Base-by-base conservation (phyloP, 176 grass and related monocot genomes). In the Musa itinerans region DNA sequence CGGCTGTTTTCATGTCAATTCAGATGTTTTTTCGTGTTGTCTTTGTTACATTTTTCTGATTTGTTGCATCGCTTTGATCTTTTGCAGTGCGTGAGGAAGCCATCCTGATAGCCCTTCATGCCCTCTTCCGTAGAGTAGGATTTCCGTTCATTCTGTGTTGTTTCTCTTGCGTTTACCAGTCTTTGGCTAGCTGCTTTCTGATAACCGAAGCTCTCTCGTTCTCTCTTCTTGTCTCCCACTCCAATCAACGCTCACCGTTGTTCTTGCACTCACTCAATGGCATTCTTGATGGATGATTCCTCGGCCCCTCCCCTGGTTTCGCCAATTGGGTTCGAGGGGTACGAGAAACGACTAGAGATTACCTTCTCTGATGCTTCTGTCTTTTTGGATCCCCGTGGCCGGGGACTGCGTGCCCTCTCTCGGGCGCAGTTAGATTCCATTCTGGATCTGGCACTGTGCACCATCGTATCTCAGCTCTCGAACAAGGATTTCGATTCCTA, bases 251-350 rank as follows among this genome's bases (percentile, higher is more conserved):
- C 34, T 17, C 2, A 54, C 48, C 55, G 50, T 43, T 43, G 34
- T 43, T 43, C 34, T 19, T 19, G 57, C 13, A 8, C 3, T 9
- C 15, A 21, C 7, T n/a, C 22, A 61, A 84, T 84, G 82, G 82
- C 76, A 79, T 21, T 72, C 43, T 29, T 53, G 53, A 57, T 50
- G 26, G 69, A 72, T 63, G 81, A 83, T 29, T 65, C 81, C 53
- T 54, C 54, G 34, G 69, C 48, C 67, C 66, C 67, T 8, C 34
- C 61, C 48, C 67, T 50, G 9, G 75, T 58, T 61, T 79, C 76
- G 29, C 48, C 82, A 54, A 84, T 84, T n/a, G 82, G 82, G 68
- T 84, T 84, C 2, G 82, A 84, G 68, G 82, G 82, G 58, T 84
- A 79, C 14, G 82, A 84, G 69, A 84, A 84, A 19, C 82, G 82